Conservation (phyloP, 148 eudicot species). For the Cornus suecica region DNA sequence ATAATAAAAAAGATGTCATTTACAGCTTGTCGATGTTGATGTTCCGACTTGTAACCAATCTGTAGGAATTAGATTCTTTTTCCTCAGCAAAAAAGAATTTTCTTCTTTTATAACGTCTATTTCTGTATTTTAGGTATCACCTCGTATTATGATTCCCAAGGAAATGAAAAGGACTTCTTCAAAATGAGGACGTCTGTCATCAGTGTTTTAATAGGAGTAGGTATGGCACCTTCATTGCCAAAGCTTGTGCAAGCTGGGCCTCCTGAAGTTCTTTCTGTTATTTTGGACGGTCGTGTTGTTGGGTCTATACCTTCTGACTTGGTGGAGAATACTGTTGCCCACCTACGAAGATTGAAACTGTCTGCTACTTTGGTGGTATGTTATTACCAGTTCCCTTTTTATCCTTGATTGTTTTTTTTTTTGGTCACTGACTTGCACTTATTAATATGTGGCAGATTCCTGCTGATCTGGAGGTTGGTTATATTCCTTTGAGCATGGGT, state of each 20-base stretch:
- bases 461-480: conserved; percentile 88
- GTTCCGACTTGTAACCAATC: neutral
- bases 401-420: too few species aligned
- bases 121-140: conserved; percentile 59
- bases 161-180: conserved; percentile 54
- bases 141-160: conserved; percentile 66
- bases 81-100: neutral
- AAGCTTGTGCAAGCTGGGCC: conserved; percentile 79
- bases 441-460: conserved; percentile 52
- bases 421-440: conserved; percentile 7
- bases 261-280: conserved; percentile 80
- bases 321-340: conserved; percentile 59
- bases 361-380: conserved; percentile 59
- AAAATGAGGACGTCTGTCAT: conserved; percentile 54
- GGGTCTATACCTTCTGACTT: conserved; percentile 62
- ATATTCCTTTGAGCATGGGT: conserved; percentile 83
- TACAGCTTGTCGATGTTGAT: neutral
- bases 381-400: conserved; percentile 14
- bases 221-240: conserved; percentile 80
- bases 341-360: conserved; percentile 76
- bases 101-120: neutral
- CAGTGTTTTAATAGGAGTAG: conserved; percentile 56
- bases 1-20: neutral
- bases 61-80: too few species aligned
- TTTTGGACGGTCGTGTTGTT: conserved; percentile 85